Conservation (phyloP, 805 yeast genomes). For the Candida sithepensis region DNA sequence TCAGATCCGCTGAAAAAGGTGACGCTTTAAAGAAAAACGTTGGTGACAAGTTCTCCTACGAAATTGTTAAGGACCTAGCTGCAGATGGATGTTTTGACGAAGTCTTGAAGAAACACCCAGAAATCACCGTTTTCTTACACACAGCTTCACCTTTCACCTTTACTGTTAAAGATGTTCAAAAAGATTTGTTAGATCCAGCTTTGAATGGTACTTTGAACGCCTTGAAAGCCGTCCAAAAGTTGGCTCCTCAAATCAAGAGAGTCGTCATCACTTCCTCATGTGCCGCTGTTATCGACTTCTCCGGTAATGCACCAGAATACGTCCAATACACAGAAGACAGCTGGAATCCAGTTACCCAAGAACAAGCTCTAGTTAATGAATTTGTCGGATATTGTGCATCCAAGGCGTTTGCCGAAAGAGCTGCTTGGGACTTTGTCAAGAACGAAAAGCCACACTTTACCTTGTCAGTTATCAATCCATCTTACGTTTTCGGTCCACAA, state of each 20-base stretch:
- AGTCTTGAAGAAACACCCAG: slow-evolving; percentile 38
- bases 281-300: slow-evolving; percentile 37
- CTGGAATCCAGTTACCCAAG: slow-evolving; percentile 32
- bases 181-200: slow-evolving; percentile 54
- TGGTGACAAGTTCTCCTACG: slow-evolving; percentile 24
- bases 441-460: slow-evolving; percentile 31
- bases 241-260: slow-evolving; percentile 42
- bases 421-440: slow-evolving; percentile 38
- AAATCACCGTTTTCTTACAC: slow-evolving; percentile 43
- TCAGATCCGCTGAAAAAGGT: slow-evolving; percentile 43
- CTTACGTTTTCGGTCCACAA: slow-evolving; percentile 44
- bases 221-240: slow-evolving; percentile 39
- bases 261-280: slow-evolving; percentile 57
- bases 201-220: slow-evolving; percentile 50
- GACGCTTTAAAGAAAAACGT: slow-evolving; percentile 29
- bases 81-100: slow-evolving; percentile 44
- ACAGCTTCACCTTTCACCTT: slow-evolving; percentile 47
- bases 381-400: slow-evolving; percentile 36
- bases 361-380: slow-evolving; percentile 19
- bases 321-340: slow-evolving; percentile 23
- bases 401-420: slow-evolving; percentile 43
- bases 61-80: slow-evolving; percentile 35
- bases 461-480: slow-evolving; percentile 32
- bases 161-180: slow-evolving; percentile 38
- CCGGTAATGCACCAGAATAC: background rate